Percentiles rank a stretch among this genome's conserved stretches.
Evolutionary conservation across 345 rosid genomes (phyloP).

Genomic region (Gossypium longicalyx): DNA sequence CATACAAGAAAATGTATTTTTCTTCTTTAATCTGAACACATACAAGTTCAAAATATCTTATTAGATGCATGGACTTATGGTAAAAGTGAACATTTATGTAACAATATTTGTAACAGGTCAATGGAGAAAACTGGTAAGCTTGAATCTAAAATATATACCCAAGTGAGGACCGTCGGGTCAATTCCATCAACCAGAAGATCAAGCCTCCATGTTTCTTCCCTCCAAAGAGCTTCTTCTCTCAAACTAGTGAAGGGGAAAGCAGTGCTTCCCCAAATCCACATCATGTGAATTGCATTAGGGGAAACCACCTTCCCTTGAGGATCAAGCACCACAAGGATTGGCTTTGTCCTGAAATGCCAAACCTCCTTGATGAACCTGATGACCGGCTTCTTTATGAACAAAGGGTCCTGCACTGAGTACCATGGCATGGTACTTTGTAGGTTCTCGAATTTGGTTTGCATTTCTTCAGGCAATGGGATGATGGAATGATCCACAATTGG

Average conservation of each 20-base stretch:
- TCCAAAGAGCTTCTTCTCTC: constrained; percentile 86
- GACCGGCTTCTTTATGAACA: constrained; percentile 55
- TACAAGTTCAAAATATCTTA: background rate
- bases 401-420: constrained; percentile 68
- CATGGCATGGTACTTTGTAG: constrained; percentile 68
- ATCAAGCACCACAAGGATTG: constrained; percentile 84
- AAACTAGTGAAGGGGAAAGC: constrained; percentile 83
- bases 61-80: background rate
- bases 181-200: constrained; percentile 79
- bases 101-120: background rate
- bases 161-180: constrained; percentile 55
- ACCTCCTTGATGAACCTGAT: constrained; percentile 60
- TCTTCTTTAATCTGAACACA: constrained; percentile 53
- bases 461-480: constrained; percentile 30
- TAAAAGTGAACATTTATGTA: background rate
- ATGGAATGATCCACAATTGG: constrained; percentile 52
- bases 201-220: constrained; percentile 65
- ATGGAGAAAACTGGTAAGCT: background rate
- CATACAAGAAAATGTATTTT: constrained; percentile 79
- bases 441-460: constrained; percentile 42
- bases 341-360: constrained; percentile 88
- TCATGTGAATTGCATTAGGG: constrained; percentile 95
- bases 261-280: constrained; percentile 96
- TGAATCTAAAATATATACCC: constrained; percentile 44
- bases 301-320: constrained; percentile 73